These are phyloP conservation scores for Malania oleifera DNA, from an alignment of 164 flowering plant species.

Conservation along the genomic window DNA sequence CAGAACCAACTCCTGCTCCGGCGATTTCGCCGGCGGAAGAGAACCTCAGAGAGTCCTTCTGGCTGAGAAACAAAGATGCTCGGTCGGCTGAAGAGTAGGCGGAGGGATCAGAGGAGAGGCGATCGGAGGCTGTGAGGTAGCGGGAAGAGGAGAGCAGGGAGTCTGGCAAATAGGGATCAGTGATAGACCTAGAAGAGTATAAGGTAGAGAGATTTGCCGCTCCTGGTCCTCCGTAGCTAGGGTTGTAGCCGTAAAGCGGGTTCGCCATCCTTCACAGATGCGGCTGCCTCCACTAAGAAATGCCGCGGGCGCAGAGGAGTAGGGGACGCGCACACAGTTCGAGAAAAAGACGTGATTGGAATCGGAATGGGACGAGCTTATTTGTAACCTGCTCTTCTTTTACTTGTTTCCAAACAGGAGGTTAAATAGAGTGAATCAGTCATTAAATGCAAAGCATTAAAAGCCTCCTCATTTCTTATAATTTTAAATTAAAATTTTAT, in stretches of 20 bases:
- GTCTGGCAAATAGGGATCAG: conserved; percentile 19
- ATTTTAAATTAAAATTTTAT: too few species aligned
- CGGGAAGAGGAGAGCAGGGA: conserved; percentile 19
- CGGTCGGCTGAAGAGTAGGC: conserved; percentile 14
- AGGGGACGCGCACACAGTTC: too few species aligned
- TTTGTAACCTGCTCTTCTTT: too few species aligned
- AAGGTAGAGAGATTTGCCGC: conserved; percentile 12
- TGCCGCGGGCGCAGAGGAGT: too few species aligned
- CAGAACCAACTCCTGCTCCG: conserved; percentile 2
- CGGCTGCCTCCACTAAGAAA: too few species aligned
- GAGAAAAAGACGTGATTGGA: too few species aligned
- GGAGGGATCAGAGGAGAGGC: conserved; percentile 9
- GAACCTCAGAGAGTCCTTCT: conserved; percentile 12
- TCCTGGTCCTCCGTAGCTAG: conserved; percentile 24
- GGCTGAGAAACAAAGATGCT: conserved; percentile 7
- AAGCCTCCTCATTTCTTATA: too few species aligned
- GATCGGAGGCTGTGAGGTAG: conserved; percentile 14
- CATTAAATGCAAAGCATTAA: too few species aligned
- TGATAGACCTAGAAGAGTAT: conserved; percentile 13
- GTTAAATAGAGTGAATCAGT: too few species aligned
- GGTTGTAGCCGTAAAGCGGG: conserved; percentile 27
- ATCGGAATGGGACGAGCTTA: too few species aligned
- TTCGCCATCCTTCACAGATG: too few species aligned
- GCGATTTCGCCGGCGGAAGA: conserved; percentile 3
- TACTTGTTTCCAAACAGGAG: too few species aligned